Evolutionary conservation across 495 filamentous ascomycete species (phyloP).

Genomic region (Acidiella bohemica): DNA sequence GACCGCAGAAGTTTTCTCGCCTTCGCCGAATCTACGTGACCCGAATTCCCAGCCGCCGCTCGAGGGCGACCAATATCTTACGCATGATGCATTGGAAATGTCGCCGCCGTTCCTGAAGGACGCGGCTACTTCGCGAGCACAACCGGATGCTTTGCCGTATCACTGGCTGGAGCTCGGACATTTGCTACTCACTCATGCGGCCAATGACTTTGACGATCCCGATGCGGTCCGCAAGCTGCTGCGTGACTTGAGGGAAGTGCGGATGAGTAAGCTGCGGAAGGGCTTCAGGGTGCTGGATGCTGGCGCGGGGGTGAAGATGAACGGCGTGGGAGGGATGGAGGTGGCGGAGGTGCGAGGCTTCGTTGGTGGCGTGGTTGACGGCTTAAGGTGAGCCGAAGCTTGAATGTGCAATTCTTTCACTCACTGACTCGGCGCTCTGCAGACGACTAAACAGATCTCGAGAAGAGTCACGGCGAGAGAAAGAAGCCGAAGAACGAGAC

Average conservation of each 20-base stretch:
- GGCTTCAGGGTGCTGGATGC: constrained; percentile 58
- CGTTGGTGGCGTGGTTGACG: constrained; percentile 73
- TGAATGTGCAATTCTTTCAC: constrained; percentile 14
- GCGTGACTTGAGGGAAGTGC: constrained; percentile 72
- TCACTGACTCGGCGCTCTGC: not conserved
- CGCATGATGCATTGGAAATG: constrained; percentile 10
- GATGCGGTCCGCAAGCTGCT: constrained; percentile 62
- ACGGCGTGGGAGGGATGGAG: constrained; percentile 84
- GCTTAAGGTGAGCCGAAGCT: constrained; percentile 42
- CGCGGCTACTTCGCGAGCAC: constrained; percentile 44
- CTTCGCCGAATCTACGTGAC: constrained; percentile 50
- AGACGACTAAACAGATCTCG: constrained; percentile 31
- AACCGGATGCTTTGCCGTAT: constrained; percentile 62
- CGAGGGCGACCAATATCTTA: constrained; percentile 19
- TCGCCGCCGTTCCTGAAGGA: constrained; percentile 47
- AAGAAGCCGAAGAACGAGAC: constrained; percentile 28
- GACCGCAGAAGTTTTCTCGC: constrained; percentile 53
- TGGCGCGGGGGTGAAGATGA: constrained; percentile 59
- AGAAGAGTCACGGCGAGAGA: constrained; percentile 28
- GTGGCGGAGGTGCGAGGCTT: constrained; percentile 76
- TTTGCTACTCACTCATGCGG: constrained; percentile 67
- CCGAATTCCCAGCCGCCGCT: constrained; percentile 27
- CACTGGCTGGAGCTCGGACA: constrained; percentile 88
- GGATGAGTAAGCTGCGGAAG: constrained; percentile 75
- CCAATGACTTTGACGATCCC: constrained; percentile 68